Evolutionary conservation across 164 flowering plant species (phyloP).

Genomic region (Annona squamosa): DNA sequence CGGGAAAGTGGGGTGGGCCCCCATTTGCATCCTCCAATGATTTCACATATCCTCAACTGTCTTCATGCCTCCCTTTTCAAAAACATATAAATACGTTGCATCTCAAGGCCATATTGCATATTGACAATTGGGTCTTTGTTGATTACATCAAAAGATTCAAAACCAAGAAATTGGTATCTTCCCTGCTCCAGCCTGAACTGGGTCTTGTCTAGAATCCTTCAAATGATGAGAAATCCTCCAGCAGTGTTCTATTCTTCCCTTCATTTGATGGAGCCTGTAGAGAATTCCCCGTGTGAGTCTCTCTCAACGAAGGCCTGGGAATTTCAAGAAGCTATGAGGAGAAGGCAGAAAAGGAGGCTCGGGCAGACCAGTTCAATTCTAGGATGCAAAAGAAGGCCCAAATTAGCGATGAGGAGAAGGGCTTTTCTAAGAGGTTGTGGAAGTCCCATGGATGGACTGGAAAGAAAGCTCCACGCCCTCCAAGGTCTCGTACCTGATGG

Average conservation of each 20-base stretch:
- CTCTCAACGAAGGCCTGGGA: slow-evolving; percentile 15
- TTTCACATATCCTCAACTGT: slow-evolving; percentile 27
- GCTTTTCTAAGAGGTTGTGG: slow-evolving; percentile 16
- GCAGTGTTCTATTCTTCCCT: slow-evolving; percentile 8
- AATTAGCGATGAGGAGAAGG: slow-evolving; percentile 1
- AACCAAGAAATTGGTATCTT: not conserved
- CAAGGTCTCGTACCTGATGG: slow-evolving; percentile 58
- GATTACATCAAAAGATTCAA: not conserved
- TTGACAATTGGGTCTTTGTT: not conserved
- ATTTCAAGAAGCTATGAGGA: slow-evolving; percentile 10
- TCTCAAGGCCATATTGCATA: not conserved
- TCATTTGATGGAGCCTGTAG: slow-evolving; percentile 10
- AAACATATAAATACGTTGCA: not conserved
- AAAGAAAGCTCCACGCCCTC: slow-evolving; percentile 39
- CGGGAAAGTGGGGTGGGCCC: not conserved
- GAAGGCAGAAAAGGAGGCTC: slow-evolving; percentile 10
- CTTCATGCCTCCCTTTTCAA: slow-evolving; percentile 8
- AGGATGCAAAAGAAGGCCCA: not conserved
- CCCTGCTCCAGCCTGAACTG: slow-evolving; percentile 13
- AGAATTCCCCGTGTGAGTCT: slow-evolving; percentile 12
- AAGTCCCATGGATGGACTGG: slow-evolving; percentile 22
- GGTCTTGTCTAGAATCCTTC: slow-evolving; percentile 9
- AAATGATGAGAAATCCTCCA: slow-evolving; percentile 27
- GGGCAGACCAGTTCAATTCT: not conserved
- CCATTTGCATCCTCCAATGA: not conserved